Evolutionary conservation across 805 yeast genomes (phyloP).

Genomic region (Starmerella kuoi): DNA sequence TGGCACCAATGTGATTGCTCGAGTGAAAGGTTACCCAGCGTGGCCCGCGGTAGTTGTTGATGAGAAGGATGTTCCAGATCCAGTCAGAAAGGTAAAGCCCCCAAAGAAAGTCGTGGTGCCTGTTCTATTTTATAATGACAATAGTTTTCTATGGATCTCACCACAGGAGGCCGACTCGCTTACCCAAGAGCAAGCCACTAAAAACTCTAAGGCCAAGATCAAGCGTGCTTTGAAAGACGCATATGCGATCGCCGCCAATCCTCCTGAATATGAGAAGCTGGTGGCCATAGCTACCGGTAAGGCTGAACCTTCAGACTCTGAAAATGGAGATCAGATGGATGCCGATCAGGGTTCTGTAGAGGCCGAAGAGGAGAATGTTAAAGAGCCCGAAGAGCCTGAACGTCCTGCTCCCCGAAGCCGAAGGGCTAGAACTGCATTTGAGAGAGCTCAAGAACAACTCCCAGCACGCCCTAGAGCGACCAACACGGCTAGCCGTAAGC

Average conservation of each 20-base stretch:
- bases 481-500: neutral
- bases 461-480: neutral
- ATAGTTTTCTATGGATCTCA: constrained; percentile 55
- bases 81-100: constrained; percentile 41
- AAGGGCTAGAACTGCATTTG: constrained; percentile 6
- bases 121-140: constrained; percentile 57
- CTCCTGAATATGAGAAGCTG: constrained; percentile 20
- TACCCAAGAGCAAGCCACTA: constrained; percentile 15
- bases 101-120: constrained; percentile 32
- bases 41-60: constrained; percentile 79
- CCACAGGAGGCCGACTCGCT: constrained; percentile 20
- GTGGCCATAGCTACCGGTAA: constrained; percentile 3
- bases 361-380: neutral
- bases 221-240: constrained; percentile 21
- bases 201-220: constrained; percentile 15
- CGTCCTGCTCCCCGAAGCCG: neutral
- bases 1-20: constrained; percentile 51
- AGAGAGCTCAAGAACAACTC: constrained; percentile 21
- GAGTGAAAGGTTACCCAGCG: constrained; percentile 70
- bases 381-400: neutral
- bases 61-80: constrained; percentile 45
- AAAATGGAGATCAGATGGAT: neutral
- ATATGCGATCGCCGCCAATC: constrained; percentile 20
- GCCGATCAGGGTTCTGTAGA: neutral
- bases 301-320: neutral